phyloP scores from a whole-genome alignment of 257 asterid genomes.

The Solanum sejunctum region DNA sequence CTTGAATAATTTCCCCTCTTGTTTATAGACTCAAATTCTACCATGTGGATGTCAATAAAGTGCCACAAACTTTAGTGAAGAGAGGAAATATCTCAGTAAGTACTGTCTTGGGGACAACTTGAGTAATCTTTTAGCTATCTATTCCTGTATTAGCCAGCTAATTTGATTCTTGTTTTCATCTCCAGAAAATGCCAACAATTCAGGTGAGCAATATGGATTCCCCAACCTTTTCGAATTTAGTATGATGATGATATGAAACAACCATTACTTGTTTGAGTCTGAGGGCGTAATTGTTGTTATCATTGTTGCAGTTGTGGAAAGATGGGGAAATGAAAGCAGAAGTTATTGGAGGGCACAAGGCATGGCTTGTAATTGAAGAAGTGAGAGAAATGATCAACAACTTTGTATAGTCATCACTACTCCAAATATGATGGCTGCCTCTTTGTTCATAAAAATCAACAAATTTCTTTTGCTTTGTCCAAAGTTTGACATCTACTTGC shows the following conservation, averaged over 20 bases:
- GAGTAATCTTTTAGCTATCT: background rate
- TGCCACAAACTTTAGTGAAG: constrained; percentile 66
- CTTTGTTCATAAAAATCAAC: background rate
- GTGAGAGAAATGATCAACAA: constrained; percentile 62
- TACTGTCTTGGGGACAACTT: background rate
- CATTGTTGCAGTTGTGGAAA: constrained; percentile 58
- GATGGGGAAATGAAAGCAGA: constrained; percentile 95
- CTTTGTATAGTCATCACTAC: constrained; percentile 7
- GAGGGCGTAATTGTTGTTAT: background rate
- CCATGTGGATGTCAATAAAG: constrained; percentile 80
- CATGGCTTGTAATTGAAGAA: constrained; percentile 95
- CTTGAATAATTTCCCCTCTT: background rate
- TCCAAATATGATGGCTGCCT: background rate
- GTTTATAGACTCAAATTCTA: constrained; percentile 48
- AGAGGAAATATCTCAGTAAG: constrained; percentile 81
- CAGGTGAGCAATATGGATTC: constrained; percentile 43
- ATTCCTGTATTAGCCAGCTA: background rate
- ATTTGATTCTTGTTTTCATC: background rate
- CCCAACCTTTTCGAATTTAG: background rate
- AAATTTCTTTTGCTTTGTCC: background rate
- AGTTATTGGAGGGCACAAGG: constrained; percentile 91
- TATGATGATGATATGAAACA: background rate
- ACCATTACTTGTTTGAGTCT: background rate
- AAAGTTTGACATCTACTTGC: background rate
- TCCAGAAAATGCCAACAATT: constrained; percentile 98